Base-by-base conservation (phyloP, 1,139 yeast genomes). In the Suzukiozyma palmioleophila region DNA sequence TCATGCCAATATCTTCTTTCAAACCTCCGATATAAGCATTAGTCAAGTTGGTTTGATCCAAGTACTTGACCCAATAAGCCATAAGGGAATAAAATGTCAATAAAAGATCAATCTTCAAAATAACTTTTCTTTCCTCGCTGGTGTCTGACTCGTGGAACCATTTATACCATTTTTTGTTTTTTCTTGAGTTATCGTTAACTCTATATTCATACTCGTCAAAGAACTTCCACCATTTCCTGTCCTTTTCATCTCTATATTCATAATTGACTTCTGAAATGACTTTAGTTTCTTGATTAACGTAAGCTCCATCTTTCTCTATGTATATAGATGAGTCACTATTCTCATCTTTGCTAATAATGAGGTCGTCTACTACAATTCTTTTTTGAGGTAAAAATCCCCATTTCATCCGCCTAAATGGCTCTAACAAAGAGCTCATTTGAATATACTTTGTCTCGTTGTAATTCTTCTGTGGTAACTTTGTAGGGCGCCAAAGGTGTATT, bases 11-110 rank as follows among this genome's bases (percentile, higher is more conserved):
- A 37, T 71, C 79, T 49, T 78, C 78, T 46, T 75, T 64, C 71
- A 84, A 68, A 10, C 83, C 81, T 13, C 83, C 75, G 35, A 82
- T 80, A 54, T 83, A 84, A n/a, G 89, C 88, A 53, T 79, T 80
- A 40, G 77, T 75, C 38, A 79, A 63, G 51, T 75, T 77, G 35
- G 79, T 68, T 43, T 75, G 75, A 55, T 84, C 90, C 38, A 84
- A 63, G 42, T 79, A 79, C 53, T 83, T 83, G 37, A 80, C 81
- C 84, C 87, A 84, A 57, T 81, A 82, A 15, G 81, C 77, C 61
- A 79, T 61, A 49, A 81, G 66, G 26, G 84, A 72, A 54, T 78
- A 83, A 32, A 78, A 59, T 3, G 84, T 75, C 45, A 84, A 64
- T 33, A 81, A 52, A 10, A 81, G 42, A 52, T 84, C 94, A 38